Conservation (phyloP, 2,329 filamentous ascomycete species). For the Pseudogymnoascus sp. region DNA sequence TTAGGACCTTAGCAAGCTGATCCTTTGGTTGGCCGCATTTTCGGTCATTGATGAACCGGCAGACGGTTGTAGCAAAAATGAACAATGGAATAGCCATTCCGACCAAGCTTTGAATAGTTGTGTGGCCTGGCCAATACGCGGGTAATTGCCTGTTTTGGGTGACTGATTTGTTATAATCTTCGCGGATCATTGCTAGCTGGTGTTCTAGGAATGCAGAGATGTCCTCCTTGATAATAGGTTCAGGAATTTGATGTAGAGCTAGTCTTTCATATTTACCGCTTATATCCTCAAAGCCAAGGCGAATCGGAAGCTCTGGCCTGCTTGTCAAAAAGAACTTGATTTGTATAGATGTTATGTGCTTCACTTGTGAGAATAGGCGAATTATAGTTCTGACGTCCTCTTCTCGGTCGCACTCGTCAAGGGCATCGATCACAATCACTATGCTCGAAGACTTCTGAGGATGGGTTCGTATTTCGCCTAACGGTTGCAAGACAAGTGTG, state of each 20-base stretch:
- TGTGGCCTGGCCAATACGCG: slow-evolving; percentile 27
- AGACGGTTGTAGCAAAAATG: slow-evolving; percentile 31
- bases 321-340: slow-evolving; percentile 23
- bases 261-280: slow-evolving; percentile 17
- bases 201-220: slow-evolving; percentile 18
- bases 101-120: slow-evolving; percentile 22
- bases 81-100: slow-evolving; percentile 31
- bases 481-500: slow-evolving; percentile 24
- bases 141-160: slow-evolving; percentile 19
- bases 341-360: slow-evolving; percentile 10
- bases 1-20: slow-evolving; percentile 24
- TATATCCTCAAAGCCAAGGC: slow-evolving; percentile 17
- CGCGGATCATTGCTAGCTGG: slow-evolving; percentile 14
- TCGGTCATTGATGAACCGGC: slow-evolving; percentile 25
- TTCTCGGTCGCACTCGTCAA: slow-evolving; percentile 29
- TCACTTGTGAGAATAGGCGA: slow-evolving; percentile 15
- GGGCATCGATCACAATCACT: slow-evolving; percentile 26
- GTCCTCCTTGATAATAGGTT: slow-evolving; percentile 17
- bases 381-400: slow-evolving; percentile 17
- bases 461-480: slow-evolving; percentile 16
- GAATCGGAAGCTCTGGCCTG: slow-evolving; percentile 21
- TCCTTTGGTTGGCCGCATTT: slow-evolving; percentile 19
- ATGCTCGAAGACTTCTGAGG: neutral
- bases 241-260: slow-evolving; percentile 19
- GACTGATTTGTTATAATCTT: slow-evolving; percentile 9